Conservation (phyloP, 2,329 filamentous ascomycete species). For the Stagonosporopsis tanaceti region DNA sequence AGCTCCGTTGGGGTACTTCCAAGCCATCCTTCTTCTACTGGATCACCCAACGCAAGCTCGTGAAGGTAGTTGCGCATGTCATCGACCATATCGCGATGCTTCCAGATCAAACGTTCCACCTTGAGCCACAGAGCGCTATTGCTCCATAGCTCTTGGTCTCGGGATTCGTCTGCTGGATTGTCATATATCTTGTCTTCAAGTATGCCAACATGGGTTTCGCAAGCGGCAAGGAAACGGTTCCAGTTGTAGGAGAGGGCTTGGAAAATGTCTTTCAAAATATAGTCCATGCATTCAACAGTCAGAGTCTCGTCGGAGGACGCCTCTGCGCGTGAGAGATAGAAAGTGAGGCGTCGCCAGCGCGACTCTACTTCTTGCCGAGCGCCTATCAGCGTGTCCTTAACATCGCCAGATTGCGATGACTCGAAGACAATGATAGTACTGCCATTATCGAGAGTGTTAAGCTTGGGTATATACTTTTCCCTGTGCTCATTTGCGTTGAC, state of each 20-base stretch:
- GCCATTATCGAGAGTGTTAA: conserved; percentile 57
- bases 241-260: conserved; percentile 56
- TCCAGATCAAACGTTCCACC: conserved; percentile 60
- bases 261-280: conserved; percentile 60
- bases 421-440: conserved; percentile 63
- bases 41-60: conserved; percentile 50
- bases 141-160: conserved; percentile 61
- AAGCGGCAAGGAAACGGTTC: conserved; percentile 56
- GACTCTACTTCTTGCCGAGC: conserved; percentile 60
- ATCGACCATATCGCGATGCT: conserved; percentile 58
- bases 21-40: conserved; percentile 52
- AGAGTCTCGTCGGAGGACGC: conserved; percentile 49
- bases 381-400: conserved; percentile 60
- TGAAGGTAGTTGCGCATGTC: conserved; percentile 56
- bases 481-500: conserved; percentile 40
- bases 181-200: conserved; percentile 59
- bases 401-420: conserved; percentile 56
- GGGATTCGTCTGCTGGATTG: conserved; percentile 61
- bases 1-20: conserved; percentile 52
- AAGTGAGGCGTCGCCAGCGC: conserved; percentile 62
- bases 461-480: conserved; percentile 51
- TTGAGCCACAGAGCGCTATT: conserved; percentile 62
- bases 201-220: conserved; percentile 59
- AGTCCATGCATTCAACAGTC: conserved; percentile 58
- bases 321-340: conserved; percentile 53